These are phyloP conservation scores for Mrakia frigida DNA, from an alignment of 768 basidiomycete species.

Conservation along the genomic window DNA sequence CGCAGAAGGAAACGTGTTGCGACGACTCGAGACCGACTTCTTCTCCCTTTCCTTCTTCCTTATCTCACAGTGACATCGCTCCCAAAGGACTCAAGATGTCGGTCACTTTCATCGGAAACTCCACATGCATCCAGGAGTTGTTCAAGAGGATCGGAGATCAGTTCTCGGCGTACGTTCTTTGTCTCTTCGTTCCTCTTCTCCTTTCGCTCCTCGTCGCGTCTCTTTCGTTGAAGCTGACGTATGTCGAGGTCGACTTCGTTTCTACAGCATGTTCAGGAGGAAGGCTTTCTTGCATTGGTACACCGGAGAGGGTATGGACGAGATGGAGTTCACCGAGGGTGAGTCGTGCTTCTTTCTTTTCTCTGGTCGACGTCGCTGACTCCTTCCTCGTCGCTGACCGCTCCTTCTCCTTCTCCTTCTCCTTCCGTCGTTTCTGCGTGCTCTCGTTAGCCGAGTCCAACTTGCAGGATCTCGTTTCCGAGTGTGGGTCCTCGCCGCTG, in stretches of 20 bases:
- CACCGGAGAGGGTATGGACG: slow-evolving; percentile 97
- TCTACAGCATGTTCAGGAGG: slow-evolving; percentile 67
- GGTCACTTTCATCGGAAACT: slow-evolving; percentile 95
- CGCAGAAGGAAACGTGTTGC: no score
- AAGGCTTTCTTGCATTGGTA: slow-evolving; percentile 89
- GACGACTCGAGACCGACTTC: background rate
- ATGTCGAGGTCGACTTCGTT: background rate
- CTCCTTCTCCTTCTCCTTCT: background rate
- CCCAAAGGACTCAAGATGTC: slow-evolving; percentile 95
- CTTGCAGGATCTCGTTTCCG: slow-evolving; percentile 97
- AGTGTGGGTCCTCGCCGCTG: slow-evolving; percentile 48
- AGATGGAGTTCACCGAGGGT: slow-evolving; percentile 83
- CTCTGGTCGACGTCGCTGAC: background rate
- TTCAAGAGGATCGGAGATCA: slow-evolving; percentile 99
- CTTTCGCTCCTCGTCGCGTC: background rate
- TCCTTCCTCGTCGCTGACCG: no score
- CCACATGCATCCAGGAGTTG: slow-evolving; percentile 92
- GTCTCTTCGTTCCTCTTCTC: background rate
- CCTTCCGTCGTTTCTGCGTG: no score
- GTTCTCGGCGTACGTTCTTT: slow-evolving; percentile 63
- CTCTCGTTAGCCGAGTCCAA: slow-evolving; percentile 82
- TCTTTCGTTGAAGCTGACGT: background rate
- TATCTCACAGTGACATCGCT: slow-evolving; percentile 63
- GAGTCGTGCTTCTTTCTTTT: background rate
- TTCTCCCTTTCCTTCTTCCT: background rate